Percentiles rank a stretch among this genome's conserved stretches.
These are phyloP conservation scores for Ensete glaucum DNA, from an alignment of 176 grass and related monocot genomes.

Conservation along the genomic window DNA sequence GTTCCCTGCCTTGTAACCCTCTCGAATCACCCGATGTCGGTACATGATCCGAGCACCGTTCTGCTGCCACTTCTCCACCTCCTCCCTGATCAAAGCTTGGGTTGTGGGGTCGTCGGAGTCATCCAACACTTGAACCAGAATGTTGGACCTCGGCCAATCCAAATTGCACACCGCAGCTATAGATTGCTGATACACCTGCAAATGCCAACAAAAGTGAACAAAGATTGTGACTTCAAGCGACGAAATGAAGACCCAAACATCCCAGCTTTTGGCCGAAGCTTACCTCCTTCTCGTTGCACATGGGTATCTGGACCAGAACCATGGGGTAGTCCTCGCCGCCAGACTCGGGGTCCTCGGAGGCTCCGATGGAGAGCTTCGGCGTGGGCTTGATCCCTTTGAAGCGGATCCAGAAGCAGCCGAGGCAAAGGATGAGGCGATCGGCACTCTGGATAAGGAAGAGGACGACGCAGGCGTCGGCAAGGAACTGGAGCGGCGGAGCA, in stretches of 20 bases:
- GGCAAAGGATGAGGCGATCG: conserved; percentile 81
- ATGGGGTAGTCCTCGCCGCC: conserved; percentile 63
- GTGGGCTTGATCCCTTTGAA: conserved; percentile 71
- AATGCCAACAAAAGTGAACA: conserved; percentile 21
- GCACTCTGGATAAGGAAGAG: conserved; percentile 95
- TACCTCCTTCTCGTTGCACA: conserved; percentile 99
- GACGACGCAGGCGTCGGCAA: conserved; percentile 72
- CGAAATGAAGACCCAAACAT: neutral
- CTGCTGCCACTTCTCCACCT: conserved; percentile 91
- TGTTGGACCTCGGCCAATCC: conserved; percentile 91
- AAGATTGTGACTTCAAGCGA: neutral
- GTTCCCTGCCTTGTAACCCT: conserved; percentile 97
- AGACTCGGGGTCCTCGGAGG: conserved; percentile 49
- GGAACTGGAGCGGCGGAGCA: conserved; percentile 77
- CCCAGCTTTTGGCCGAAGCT: neutral
- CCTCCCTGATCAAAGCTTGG: conserved; percentile 67
- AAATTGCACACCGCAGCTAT: conserved; percentile 94
- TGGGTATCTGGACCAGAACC: conserved; percentile 96
- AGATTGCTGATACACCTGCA: conserved; percentile 95
- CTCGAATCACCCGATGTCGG: conserved; percentile 70
- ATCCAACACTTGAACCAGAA: conserved; percentile 91
- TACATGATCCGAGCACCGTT: conserved; percentile 81
- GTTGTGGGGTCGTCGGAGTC: conserved; percentile 83
- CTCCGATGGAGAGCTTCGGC: conserved; percentile 25
- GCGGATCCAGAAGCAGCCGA: conserved; percentile 87